Conservation (phyloP, 2,329 filamentous ascomycete genomes). For the Lanzia echinophila region DNA sequence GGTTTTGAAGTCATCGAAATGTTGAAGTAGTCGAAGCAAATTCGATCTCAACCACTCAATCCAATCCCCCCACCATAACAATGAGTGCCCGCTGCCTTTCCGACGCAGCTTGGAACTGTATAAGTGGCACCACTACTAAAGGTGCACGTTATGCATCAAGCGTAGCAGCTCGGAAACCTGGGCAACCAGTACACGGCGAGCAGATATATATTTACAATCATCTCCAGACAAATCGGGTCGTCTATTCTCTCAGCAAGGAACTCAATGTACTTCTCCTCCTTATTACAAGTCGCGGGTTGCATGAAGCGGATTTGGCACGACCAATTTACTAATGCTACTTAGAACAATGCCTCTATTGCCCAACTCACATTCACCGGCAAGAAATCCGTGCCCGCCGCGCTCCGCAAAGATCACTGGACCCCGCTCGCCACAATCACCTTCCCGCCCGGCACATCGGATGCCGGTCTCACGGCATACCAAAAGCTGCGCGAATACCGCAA, state of each 20-base stretch:
- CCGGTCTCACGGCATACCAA: slow-evolving; percentile 55
- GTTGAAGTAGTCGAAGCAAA: neutral
- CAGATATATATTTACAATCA: slow-evolving; percentile 35
- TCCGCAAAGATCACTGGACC: slow-evolving; percentile 63
- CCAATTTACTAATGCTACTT: neutral
- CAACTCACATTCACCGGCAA: slow-evolving; percentile 62
- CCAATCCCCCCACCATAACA: neutral
- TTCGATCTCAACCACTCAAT: neutral
- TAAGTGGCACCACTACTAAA: neutral
- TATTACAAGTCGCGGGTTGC: neutral
- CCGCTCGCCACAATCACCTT: slow-evolving; percentile 56
- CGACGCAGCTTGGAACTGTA: slow-evolving; percentile 8
- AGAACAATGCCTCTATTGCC: slow-evolving; percentile 43
- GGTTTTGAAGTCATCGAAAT: slow-evolving; percentile 9
- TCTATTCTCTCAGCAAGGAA: slow-evolving; percentile 34
- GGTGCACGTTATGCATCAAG: slow-evolving; percentile 14
- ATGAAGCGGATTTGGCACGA: neutral
- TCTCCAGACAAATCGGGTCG: slow-evolving; percentile 34
- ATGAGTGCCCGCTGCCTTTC: slow-evolving; percentile 17
- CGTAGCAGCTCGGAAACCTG: neutral
- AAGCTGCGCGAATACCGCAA: slow-evolving; percentile 58
- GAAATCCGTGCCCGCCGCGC: slow-evolving; percentile 54
- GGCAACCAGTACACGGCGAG: slow-evolving; percentile 27
- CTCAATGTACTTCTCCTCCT: slow-evolving; percentile 27
- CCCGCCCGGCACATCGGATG: slow-evolving; percentile 41